Percentiles rank a stretch among this genome's conserved stretches.
Evolutionary conservation across 495 filamentous ascomycete genomes (phyloP).

Genomic region (Sphaerosporella brunnea): DNA sequence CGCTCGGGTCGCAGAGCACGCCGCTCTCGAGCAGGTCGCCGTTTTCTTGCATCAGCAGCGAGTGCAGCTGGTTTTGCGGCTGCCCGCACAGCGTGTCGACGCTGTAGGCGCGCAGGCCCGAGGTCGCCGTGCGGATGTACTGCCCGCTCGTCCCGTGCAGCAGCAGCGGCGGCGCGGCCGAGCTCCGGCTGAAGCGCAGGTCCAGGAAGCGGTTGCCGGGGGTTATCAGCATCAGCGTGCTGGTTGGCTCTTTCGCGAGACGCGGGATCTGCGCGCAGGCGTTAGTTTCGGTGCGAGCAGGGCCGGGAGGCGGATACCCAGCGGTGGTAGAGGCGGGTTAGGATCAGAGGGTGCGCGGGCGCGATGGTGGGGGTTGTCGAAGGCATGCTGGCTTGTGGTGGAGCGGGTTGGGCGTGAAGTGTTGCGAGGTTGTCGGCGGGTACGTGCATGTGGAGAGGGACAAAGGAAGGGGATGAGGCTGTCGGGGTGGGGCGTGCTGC

Average conservation of each 20-base stretch:
- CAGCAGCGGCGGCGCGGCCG: neutral
- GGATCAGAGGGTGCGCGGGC: slow-evolving; percentile 2
- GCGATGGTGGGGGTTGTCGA: neutral
- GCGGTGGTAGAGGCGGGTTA: slow-evolving; percentile 4
- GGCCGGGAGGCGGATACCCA: neutral
- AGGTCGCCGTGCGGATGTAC: slow-evolving; percentile 1
- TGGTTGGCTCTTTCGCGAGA: slow-evolving; percentile 7
- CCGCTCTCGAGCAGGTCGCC: neutral
- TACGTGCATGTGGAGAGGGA: no score
- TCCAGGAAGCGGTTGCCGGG: slow-evolving; percentile 3
- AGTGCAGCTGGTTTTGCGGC: slow-evolving; percentile 1
- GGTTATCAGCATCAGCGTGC: slow-evolving; percentile 6
- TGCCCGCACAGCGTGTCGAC: neutral
- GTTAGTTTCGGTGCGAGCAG: neutral
- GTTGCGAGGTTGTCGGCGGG: no score
- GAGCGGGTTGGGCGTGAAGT: no score
- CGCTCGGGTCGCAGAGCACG: neutral
- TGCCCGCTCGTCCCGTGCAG: neutral
- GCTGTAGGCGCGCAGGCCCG: neutral
- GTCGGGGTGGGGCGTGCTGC: no score
- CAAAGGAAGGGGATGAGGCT: no score
- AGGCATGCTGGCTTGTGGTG: no score
- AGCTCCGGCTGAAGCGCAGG: slow-evolving; percentile 1
- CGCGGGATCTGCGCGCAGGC: neutral
- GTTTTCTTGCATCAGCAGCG: neutral